Evolutionary conservation across 2,329 filamentous ascomycete species (phyloP).

Genomic region (Sarocladium kiliense): DNA sequence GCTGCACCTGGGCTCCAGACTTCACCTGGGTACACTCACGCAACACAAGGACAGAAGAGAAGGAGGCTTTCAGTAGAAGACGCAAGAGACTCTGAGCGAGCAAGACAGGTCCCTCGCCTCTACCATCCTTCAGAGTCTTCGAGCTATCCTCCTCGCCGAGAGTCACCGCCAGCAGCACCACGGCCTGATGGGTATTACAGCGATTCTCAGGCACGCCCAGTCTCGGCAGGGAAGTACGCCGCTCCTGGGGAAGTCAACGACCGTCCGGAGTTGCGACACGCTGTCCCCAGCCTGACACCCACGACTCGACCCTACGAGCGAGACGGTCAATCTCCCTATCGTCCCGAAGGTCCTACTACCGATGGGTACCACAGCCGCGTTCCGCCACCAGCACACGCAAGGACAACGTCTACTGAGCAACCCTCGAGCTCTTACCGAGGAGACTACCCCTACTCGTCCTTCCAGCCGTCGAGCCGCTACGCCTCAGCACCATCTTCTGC

Average conservation of each 20-base stretch:
- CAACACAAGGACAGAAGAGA: conserved; percentile 43
- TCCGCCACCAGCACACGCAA: not conserved
- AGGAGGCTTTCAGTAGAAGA: conserved; percentile 38
- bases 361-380: conserved; percentile 4
- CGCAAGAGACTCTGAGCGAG: conserved; percentile 32
- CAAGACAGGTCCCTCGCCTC: conserved; percentile 41
- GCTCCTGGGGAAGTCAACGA: not conserved
- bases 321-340: conserved; percentile 5
- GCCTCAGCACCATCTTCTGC: conserved; percentile 27
- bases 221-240: not conserved
- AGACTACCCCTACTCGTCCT: conserved; percentile 33
- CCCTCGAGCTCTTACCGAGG: conserved; percentile 25
- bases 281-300: not conserved
- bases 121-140: conserved; percentile 37
- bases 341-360: not conserved
- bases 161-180: conserved; percentile 15
- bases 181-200: conserved; percentile 5
- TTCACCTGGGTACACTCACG: conserved; percentile 45
- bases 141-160: conserved; percentile 35
- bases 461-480: conserved; percentile 34
- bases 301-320: not conserved
- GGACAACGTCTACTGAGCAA: not conserved
- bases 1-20: conserved; percentile 24
- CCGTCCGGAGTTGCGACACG: not conserved
- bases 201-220: not conserved